Conservation (phyloP, 2,329 filamentous ascomycete species). For the Davidsoniella eucalypti region DNA sequence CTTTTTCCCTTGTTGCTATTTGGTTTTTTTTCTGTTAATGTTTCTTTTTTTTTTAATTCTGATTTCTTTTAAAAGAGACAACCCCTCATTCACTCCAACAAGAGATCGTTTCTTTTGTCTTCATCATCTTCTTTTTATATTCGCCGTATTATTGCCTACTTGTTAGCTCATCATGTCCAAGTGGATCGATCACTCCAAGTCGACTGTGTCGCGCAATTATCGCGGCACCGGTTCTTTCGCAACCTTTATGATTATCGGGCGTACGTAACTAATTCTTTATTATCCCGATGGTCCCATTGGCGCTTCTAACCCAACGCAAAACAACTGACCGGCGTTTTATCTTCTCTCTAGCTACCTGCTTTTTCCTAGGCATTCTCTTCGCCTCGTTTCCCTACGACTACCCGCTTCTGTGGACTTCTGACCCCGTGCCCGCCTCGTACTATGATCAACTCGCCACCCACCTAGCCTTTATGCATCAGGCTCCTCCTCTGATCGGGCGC, state of each 20-base stretch:
- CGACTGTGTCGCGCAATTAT: slow-evolving; percentile 39
- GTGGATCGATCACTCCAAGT: slow-evolving; percentile 39
- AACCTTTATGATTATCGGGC: slow-evolving; percentile 91
- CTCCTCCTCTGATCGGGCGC: slow-evolving; percentile 79
- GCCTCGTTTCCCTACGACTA: slow-evolving; percentile 93
- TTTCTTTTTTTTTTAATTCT: too few species aligned
- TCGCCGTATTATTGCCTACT: not conserved
- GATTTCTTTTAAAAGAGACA: too few species aligned
- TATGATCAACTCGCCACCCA: slow-evolving; percentile 78
- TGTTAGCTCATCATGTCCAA: slow-evolving; percentile 11
- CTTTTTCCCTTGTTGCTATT: too few species aligned
- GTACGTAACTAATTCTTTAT: slow-evolving; percentile 37
- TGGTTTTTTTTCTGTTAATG: too few species aligned
- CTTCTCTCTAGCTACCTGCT: slow-evolving; percentile 55
- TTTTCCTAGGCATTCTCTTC: slow-evolving; percentile 97
- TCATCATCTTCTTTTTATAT: not conserved
- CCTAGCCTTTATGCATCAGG: slow-evolving; percentile 78
- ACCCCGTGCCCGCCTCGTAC: slow-evolving; percentile 47
- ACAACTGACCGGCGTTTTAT: slow-evolving; percentile 2
- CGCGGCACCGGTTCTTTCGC: slow-evolving; percentile 60
- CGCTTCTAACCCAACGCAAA: slow-evolving; percentile 6
- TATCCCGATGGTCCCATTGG: not conserved
- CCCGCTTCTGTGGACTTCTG: slow-evolving; percentile 66
- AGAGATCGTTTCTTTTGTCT: not conserved
- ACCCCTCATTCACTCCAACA: too few species aligned